Evolutionary conservation across 2,329 filamentous ascomycete species (phyloP), one percentile per base, ranked within the genome.

Genomic region (Ophiognomonia clavigignenti-juglandacearum): DNA sequence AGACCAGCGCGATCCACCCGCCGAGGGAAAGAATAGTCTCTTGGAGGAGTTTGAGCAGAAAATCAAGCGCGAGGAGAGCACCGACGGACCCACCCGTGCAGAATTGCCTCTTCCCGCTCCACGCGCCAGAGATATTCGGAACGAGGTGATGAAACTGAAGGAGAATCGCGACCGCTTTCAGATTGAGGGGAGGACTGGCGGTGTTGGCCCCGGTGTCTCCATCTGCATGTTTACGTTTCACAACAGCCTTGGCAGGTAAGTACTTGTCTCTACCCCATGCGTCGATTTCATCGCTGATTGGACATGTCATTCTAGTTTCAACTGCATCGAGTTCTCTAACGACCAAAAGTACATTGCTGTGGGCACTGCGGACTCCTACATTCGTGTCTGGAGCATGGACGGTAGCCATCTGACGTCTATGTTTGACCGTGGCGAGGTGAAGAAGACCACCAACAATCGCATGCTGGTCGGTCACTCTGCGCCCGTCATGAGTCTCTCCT

Each of bases 141-240:
- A 96, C 71, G 93, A 97, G 65, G 90, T 97, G 58, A 88, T 93
- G 60, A 93, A 92, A 62, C 82, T 97, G 9, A 88, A 89, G 54
- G 93, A 98, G 65, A 88, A 95, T 59, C 83, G 93, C 19, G 92
- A 97, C 59, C 80, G 92, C 16, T 95, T 96, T 64, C 86, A 82
- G 61, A 92, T 97, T 48, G 88, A 95, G 50, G 82, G 84, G 18
- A 81, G 86, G 27, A 92, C 87, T 11, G 88, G 89, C 14, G 92
- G 91, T 8, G 78, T 91, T 42, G 89, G 91, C 13, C 82, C 89
- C 45, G 83, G 84, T 22, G 76, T 96, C 50, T 95, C 90, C 59
- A 85, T 95, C 20, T 93, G 88, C 72, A 97, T 97, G 87, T 96
- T 95, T 64, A 98, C 93, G 1, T 96, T 97, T 61, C 93, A 98